Conservation (phyloP, 805 yeast genomes). For the Candida ulmi region DNA sequence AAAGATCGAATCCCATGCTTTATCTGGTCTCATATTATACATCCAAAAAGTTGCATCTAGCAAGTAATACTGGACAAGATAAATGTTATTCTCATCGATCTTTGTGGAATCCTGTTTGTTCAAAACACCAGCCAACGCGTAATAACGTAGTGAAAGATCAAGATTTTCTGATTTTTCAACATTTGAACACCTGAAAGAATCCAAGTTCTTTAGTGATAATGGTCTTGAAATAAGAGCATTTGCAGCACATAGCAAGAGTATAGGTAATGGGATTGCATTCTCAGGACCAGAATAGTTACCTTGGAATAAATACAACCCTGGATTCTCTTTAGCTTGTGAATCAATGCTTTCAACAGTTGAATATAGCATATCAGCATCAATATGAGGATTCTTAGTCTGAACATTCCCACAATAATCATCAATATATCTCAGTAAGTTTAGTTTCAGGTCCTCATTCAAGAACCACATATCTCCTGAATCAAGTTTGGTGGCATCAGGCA, state of each 20-base stretch:
- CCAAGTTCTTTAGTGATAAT: conserved; percentile 11
- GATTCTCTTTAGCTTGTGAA: background rate
- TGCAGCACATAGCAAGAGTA: conserved; percentile 9
- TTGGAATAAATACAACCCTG: conserved; percentile 5
- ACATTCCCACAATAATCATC: conserved; percentile 11
- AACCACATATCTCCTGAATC: conserved; percentile 2
- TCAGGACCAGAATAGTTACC: conserved; percentile 4
- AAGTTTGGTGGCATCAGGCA: conserved; percentile 9
- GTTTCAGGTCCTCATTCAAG: conserved; percentile 5
- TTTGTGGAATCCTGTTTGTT: conserved; percentile 8
- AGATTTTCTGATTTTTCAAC: conserved; percentile 7
- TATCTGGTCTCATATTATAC: conserved; percentile 20
- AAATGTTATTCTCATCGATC: conserved; percentile 11
- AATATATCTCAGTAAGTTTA: conserved; percentile 7
- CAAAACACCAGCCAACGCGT: conserved; percentile 8
- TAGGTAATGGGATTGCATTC: conserved; percentile 11
- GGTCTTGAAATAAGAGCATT: conserved; percentile 16
- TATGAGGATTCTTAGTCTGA: conserved; percentile 19
- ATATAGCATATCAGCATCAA: conserved; percentile 7
- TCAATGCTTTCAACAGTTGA: conserved; percentile 9
- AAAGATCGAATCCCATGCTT: conserved; percentile 18
- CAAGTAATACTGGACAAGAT: conserved; percentile 13
- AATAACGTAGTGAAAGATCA: conserved; percentile 8
- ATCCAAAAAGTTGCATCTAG: conserved; percentile 16
- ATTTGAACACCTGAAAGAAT: conserved; percentile 6